Evolutionary conservation across 305 asterid genomes (phyloP).

Genomic region (Galium porrigens): DNA sequence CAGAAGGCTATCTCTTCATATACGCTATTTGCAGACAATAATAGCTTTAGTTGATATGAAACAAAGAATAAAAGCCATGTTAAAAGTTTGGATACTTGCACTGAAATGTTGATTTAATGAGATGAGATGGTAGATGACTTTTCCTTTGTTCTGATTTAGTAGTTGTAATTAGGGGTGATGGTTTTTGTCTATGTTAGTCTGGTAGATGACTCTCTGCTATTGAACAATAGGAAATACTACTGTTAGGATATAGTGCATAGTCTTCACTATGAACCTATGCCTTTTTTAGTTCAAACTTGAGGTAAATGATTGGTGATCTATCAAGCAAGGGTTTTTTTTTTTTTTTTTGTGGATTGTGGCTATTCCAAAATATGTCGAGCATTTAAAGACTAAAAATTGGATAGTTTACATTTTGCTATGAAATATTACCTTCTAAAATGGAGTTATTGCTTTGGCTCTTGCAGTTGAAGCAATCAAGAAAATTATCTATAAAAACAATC

Average conservation of each 20-base stretch:
- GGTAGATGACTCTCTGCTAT: not conserved
- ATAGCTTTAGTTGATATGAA: not conserved
- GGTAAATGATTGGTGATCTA: not conserved
- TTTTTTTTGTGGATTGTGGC: not conserved
- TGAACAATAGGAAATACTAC: not conserved
- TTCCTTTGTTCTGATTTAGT: not conserved
- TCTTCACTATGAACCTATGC: not conserved
- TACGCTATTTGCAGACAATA: too few species aligned
- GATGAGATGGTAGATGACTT: not conserved
- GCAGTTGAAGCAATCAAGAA: constrained; percentile 63
- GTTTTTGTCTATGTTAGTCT: not conserved
- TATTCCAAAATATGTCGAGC: not conserved
- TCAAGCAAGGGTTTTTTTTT: not conserved
- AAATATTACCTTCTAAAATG: not conserved
- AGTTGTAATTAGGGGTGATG: not conserved
- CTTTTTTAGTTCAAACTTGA: not conserved
- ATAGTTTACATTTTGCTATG: not conserved
- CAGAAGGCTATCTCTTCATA: not conserved
- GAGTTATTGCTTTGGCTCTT: constrained; percentile 19
- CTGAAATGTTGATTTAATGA: not conserved
- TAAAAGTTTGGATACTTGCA: not conserved
- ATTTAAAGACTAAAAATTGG: not conserved
- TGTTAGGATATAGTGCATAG: not conserved
- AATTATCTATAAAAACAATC: constrained; percentile 37
- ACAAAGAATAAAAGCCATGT: not conserved